phyloP scores from a whole-genome alignment of 441 rosid species.

The Omphalea diandra region DNA sequence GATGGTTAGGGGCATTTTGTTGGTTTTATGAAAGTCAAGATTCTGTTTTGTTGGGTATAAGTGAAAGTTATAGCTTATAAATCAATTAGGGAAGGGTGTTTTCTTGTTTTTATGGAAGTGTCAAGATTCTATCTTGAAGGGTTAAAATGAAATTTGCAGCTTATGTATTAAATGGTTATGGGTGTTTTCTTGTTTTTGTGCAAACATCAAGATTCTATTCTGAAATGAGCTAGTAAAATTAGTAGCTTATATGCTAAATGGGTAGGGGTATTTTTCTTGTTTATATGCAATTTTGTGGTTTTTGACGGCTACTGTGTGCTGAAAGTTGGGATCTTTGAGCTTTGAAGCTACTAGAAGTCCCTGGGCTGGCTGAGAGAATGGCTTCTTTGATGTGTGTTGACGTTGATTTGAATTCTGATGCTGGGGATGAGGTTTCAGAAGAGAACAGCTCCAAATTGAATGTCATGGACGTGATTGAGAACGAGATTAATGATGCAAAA shows the following conservation, averaged over 20 bases:
- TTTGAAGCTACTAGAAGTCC: conserved; percentile 76
- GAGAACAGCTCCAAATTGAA: conserved; percentile 34
- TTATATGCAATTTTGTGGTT: background rate
- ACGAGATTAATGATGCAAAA: conserved; percentile 48
- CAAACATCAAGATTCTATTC: conserved; percentile 3
- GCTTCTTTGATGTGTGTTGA: conserved; percentile 86
- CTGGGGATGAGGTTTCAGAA: conserved; percentile 26
- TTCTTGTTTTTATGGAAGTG: background rate
- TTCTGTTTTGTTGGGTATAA: background rate
- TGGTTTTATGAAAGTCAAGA: conserved; percentile 2
- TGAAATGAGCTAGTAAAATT: background rate
- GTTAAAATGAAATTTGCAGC: too few species aligned
- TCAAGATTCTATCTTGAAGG: too few species aligned
- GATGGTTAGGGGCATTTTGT: background rate
- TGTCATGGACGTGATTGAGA: conserved; percentile 46
- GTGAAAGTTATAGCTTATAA: background rate
- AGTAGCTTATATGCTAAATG: background rate
- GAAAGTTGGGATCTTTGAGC: conserved; percentile 20
- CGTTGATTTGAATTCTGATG: conserved; percentile 35
- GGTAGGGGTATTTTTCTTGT: background rate
- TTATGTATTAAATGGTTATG: too few species aligned
- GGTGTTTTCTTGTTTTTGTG: too few species aligned
- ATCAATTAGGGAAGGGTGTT: background rate
- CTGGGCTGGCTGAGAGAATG: conserved; percentile 91
- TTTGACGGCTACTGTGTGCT: conserved; percentile 11